A percentile compares a stretch with the other conserved stretches of the same genome.
These are phyloP conservation scores for Pyrenophora teres DNA, from an alignment of 2,329 filamentous ascomycete genomes.

Conservation along the genomic window DNA sequence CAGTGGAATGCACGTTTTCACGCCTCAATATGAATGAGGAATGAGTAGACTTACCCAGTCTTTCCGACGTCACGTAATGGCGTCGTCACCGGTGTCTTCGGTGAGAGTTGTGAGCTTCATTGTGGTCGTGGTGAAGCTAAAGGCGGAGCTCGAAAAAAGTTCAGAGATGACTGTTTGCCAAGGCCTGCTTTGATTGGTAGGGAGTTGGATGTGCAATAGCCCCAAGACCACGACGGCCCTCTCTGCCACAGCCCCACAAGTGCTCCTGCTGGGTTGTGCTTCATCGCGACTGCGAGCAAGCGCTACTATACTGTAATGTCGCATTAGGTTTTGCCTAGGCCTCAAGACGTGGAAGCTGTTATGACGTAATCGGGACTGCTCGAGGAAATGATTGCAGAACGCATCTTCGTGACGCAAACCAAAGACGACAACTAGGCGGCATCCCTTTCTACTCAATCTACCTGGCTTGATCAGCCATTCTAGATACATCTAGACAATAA, in stretches of 20 bases:
- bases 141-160: constrained; percentile 9
- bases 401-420: constrained; percentile 7
- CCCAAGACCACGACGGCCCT: not conserved
- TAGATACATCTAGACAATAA: not conserved
- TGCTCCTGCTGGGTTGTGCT: no score
- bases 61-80: constrained; percentile 16
- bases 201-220: no score
- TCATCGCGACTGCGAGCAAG: no score
- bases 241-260: not conserved
- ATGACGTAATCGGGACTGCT: constrained; percentile 16
- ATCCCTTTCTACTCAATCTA: not conserved
- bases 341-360: not conserved
- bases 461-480: not conserved
- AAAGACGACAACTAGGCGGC: not conserved
- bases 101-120: constrained; percentile 16
- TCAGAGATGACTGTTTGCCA: constrained; percentile 12
- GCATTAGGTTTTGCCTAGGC: not conserved
- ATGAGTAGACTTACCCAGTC: constrained; percentile 14
- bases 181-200: constrained; percentile 11
- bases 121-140: constrained; percentile 8
- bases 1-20: not conserved
- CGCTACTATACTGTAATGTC: no score
- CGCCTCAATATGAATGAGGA: not conserved
- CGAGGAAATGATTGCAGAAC: constrained; percentile 1
- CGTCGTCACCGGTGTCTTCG: constrained; percentile 13